Evolutionary conservation across 495 filamentous ascomycete species (phyloP).

Genomic region (Parathielavia hyrcaniae): DNA sequence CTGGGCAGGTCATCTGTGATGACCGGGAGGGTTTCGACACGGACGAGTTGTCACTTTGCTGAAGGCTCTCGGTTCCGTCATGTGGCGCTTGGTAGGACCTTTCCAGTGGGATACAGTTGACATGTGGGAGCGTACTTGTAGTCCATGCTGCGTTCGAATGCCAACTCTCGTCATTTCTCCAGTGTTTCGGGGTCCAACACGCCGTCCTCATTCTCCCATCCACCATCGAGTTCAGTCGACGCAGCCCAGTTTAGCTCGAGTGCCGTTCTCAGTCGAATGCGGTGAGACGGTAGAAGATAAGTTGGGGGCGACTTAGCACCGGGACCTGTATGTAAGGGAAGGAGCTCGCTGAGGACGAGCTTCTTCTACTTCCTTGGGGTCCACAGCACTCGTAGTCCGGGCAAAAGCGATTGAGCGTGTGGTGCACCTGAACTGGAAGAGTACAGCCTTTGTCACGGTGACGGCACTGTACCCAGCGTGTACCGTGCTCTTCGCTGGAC

Average conservation of each 20-base stretch:
- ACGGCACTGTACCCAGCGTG: constrained; percentile 3
- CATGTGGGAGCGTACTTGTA: not conserved
- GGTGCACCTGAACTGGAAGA: no score
- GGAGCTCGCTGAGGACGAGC: no score
- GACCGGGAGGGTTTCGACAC: not conserved
- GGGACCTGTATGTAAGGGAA: no score
- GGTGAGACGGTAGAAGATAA: not conserved
- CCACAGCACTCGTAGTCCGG: no score
- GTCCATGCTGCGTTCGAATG: constrained; percentile 3
- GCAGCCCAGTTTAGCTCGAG: not conserved
- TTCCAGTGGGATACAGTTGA: not conserved
- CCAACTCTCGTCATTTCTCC: not conserved
- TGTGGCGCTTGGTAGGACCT: constrained; percentile 11
- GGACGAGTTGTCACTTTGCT: not conserved
- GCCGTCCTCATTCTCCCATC: not conserved
- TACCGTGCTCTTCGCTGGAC: not conserved
- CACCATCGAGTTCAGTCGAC: not conserved
- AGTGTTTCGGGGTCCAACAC: not conserved
- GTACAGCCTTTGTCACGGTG: not conserved
- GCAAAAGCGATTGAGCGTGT: no score
- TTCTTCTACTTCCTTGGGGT: no score
- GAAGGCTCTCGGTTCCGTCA: not conserved
- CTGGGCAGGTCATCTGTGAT: constrained; percentile 6
- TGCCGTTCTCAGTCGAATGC: not conserved
- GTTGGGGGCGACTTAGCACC: no score